These are phyloP conservation scores for Verticillium longisporum DNA, from an alignment of 2,329 filamentous ascomycete genomes.

Conservation along the genomic window DNA sequence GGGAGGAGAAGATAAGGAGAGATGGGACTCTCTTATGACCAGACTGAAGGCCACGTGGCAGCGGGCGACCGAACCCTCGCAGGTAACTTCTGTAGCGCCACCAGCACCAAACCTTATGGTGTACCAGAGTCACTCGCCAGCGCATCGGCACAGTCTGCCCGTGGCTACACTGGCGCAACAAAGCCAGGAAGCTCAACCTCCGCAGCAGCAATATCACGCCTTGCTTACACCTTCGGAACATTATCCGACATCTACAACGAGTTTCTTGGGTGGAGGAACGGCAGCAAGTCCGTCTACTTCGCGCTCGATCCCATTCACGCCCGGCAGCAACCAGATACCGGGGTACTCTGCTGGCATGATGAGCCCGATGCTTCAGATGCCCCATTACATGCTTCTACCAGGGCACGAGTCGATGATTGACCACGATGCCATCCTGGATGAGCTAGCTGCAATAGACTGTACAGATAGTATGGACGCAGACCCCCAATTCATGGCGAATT, in stretches of 20 bases:
- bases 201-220: neutral
- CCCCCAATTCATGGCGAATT: constrained; percentile 59
- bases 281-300: constrained; percentile 11
- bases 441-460: constrained; percentile 43
- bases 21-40: constrained; percentile 21
- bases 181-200: neutral
- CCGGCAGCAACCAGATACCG: constrained; percentile 2
- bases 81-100: neutral
- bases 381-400: neutral
- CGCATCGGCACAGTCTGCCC: neutral
- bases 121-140: neutral
- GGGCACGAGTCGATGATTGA: constrained; percentile 22
- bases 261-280: neutral
- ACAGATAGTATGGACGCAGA: constrained; percentile 45
- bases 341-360: neutral
- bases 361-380: constrained; percentile 2
- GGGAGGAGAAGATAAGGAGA: constrained; percentile 23
- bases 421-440: constrained; percentile 45
- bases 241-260: neutral
- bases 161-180: neutral
- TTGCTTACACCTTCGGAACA: neutral
- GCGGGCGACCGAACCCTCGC: neutral
- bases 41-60: constrained; percentile 20
- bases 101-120: neutral
- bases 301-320: constrained; percentile 10